Conservation (phyloP, 257 asterid species). For the Ilex asprella region DNA sequence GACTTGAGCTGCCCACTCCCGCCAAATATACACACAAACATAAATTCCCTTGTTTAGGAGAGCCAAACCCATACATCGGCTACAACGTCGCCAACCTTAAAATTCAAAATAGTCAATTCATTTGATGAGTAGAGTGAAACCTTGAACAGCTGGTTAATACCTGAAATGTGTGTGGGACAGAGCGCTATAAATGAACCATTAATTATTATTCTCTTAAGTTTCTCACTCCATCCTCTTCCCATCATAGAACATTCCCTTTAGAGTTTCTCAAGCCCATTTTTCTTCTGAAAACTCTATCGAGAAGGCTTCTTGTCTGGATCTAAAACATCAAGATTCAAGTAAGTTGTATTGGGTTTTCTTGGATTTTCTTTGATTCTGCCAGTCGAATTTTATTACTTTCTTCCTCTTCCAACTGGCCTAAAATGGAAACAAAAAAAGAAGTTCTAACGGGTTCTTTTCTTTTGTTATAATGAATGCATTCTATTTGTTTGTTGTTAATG, state of each 20-base stretch:
- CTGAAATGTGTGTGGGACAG: not conserved
- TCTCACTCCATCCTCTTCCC: not conserved
- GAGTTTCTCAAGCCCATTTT: not conserved
- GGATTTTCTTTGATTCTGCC: too few relatives aligned
- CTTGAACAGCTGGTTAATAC: not conserved
- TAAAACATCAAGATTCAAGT: not conserved
- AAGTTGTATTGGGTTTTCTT: not conserved
- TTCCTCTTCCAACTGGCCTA: too few relatives aligned
- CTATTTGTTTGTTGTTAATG: too few relatives aligned
- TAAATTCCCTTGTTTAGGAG: too few relatives aligned
- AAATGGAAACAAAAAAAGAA: too few relatives aligned
- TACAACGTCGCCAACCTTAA: too few relatives aligned
- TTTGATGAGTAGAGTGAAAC: not conserved
- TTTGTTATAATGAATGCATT: too few relatives aligned
- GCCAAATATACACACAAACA: too few relatives aligned
- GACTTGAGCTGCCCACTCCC: too few relatives aligned
- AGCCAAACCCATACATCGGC: too few relatives aligned
- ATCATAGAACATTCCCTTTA: not conserved
- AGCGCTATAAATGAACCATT: not conserved
- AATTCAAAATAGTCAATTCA: not conserved
- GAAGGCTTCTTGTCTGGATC: not conserved
- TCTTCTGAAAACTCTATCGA: not conserved
- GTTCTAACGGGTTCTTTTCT: too few relatives aligned
- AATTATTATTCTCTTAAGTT: not conserved
- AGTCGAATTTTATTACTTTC: too few relatives aligned